These are phyloP conservation scores for Diplocarpon mali DNA, from an alignment of 2,329 filamentous ascomycete species.

Conservation along the genomic window DNA sequence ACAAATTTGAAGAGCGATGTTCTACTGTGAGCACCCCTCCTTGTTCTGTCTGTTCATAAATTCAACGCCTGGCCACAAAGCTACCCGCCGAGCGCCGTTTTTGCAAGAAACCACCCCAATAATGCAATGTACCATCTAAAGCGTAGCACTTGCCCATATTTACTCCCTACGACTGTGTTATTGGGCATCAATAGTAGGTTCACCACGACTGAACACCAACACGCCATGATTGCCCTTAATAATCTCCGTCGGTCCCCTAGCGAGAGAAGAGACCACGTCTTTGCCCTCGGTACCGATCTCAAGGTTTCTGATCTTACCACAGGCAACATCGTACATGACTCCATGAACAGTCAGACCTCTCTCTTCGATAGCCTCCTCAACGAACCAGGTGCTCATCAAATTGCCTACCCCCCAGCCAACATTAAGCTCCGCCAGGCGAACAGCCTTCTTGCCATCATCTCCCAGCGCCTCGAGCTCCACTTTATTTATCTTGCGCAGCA, in stretches of 20 bases:
- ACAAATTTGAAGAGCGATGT: no score
- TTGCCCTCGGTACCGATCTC: conserved; percentile 30
- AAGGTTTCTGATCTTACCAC: conserved; percentile 39
- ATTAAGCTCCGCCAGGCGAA: conserved; percentile 65
- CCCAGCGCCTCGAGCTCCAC: conserved; percentile 44
- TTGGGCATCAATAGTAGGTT: conserved; percentile 29
- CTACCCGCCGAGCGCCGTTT: background rate
- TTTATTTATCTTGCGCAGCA: conserved; percentile 35
- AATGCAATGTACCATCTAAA: background rate
- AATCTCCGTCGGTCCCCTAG: background rate
- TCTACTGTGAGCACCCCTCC: background rate
- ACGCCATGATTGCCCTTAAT: conserved; percentile 36
- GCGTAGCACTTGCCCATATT: background rate
- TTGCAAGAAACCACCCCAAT: conserved; percentile 3
- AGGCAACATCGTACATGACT: conserved; percentile 56
- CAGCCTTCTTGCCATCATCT: conserved; percentile 42
- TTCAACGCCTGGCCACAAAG: conserved; percentile 9
- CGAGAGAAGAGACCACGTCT: background rate
- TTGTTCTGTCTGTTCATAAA: background rate
- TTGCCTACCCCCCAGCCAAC: conserved; percentile 57
- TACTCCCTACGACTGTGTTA: conserved; percentile 9
- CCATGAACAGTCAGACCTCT: conserved; percentile 66
- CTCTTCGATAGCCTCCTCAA: conserved; percentile 60
- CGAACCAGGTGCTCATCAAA: conserved; percentile 55
- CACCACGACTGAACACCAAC: conserved; percentile 37